phyloP scores from a whole-genome alignment of 192 early-diverging fungal species.

The Coemansia sp. region DNA sequence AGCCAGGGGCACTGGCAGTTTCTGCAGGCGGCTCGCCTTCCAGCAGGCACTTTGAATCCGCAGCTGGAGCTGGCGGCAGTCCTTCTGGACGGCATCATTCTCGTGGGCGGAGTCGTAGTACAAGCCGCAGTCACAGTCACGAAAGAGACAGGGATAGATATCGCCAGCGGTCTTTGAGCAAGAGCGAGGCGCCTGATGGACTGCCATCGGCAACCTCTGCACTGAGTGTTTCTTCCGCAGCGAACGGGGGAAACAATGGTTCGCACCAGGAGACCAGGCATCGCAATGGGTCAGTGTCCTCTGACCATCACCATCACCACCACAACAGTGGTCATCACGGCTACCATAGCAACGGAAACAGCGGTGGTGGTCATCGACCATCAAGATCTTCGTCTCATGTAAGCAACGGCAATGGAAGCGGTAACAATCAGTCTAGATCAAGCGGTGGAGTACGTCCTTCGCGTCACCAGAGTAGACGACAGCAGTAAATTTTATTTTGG shows the following conservation, averaged over 20 bases:
- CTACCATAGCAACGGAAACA: background rate
- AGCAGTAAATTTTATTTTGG: conserved; percentile 17
- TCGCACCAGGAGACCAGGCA: conserved; percentile 8
- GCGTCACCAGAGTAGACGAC: conserved; percentile 41
- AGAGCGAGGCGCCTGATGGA: conserved; percentile 19
- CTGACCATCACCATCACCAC: conserved; percentile 11
- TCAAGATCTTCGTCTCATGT: conserved; percentile 19
- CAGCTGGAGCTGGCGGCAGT: background rate
- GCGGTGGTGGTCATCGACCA: background rate
- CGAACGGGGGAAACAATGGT: background rate
- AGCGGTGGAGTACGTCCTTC: conserved; percentile 37
- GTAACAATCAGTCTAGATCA: conserved; percentile 23
- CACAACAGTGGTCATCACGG: conserved; percentile 13
- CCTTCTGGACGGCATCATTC: conserved; percentile 7
- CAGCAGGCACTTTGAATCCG: conserved; percentile 15
- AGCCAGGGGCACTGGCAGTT: conserved; percentile 1
- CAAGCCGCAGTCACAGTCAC: conserved; percentile 32
- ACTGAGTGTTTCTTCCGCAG: conserved; percentile 3
- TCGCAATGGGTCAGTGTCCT: conserved; percentile 19
- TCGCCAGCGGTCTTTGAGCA: conserved; percentile 25
- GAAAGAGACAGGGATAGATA: conserved; percentile 14
- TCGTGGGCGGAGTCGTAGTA: conserved; percentile 17
- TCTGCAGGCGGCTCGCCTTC: conserved; percentile 8
- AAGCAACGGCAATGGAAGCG: background rate
- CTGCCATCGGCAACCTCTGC: conserved; percentile 6